Evolutionary conservation across 768 basidiomycete species (phyloP).

Genomic region (Macrolepiota albuminosa): DNA sequence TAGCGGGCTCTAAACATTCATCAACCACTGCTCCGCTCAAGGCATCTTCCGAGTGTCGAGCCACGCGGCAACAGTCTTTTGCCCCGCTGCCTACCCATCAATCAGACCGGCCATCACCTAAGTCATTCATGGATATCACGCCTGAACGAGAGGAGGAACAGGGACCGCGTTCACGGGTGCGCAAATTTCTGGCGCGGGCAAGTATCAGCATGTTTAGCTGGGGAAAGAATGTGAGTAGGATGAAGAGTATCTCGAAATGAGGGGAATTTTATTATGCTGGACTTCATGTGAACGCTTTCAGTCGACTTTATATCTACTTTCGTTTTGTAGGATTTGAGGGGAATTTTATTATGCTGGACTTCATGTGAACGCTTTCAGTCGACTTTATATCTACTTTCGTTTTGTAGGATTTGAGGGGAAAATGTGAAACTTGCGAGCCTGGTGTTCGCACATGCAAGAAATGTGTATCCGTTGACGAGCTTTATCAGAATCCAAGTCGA

Average conservation of each 20-base stretch:
- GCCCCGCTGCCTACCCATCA: neutral
- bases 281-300: neutral
- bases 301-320: neutral
- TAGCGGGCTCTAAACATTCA: neutral
- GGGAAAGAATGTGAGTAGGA: constrained; percentile 14
- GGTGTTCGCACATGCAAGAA: neutral
- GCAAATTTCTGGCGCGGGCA: constrained; percentile 16
- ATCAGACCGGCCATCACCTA: constrained; percentile 10
- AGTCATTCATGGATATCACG: constrained; percentile 36
- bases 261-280: neutral
- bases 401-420: constrained; percentile 6
- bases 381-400: constrained; percentile 2
- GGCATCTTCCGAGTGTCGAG: constrained; percentile 13
- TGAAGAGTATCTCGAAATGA: constrained; percentile 6
- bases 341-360: neutral
- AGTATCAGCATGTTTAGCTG: constrained; percentile 15
- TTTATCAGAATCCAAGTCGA: neutral
- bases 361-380: neutral
- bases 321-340: constrained; percentile 9
- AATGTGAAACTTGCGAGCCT: neutral
- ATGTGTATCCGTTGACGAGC: neutral
- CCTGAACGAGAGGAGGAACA: constrained; percentile 19
- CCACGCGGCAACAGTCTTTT: constrained; percentile 4
- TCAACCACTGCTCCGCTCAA: neutral
- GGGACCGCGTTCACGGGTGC: constrained; percentile 5